Evolutionary conservation across 73 alveolate genomes (phyloP), one percentile per base, ranked within the genome.

Genomic region (Paramecium primaurelia): DNA sequence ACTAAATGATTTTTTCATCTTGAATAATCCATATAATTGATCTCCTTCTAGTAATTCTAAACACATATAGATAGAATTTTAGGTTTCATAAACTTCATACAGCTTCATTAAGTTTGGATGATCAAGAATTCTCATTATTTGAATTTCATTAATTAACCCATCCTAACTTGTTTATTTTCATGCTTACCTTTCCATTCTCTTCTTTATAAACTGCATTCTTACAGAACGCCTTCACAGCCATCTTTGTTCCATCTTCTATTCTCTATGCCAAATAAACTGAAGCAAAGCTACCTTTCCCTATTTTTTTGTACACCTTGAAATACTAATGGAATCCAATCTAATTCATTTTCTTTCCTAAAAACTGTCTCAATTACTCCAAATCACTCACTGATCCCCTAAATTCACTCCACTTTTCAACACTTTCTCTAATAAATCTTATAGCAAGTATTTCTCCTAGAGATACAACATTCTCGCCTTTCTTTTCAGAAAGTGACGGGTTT

Each of bases 51-150:
- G 75, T 42, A 89, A 59, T 47, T 89, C 88, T 18, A 71, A 25
- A 18, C 86, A 84, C 84, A 89, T 71, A 44, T 89, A 89, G 14
- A 89, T 89, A 9, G 86, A 89, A 30, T 89, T 89, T 10, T 71
- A n/a, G 9, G 94, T 71, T 89, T 89, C 94, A 71, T 89, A 89
- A 22, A 89, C 94, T 89, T 89, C 94, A 32, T 89, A 89, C 40
- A 89, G 32, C 32, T 89, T 89, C 77, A 89, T 89, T 40, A 89
- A 40, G 32, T 89, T 89, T 26, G 94, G 94, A 45, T 89, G 94
- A 47, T 89, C 94, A 9, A 77, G 75, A 11, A 28, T 64, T 54
- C 94, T 69, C 69, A 89, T 49, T 6, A 71, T 89, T 71, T 69
- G 75, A 45, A 89, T 89, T 71, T 89, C 94, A 89, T 89, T 89